Evolutionary conservation across 1,284 basidiomycete species (phyloP), one percentile per base, ranked within the genome.

Genomic region (Vanrija sp.): DNA sequence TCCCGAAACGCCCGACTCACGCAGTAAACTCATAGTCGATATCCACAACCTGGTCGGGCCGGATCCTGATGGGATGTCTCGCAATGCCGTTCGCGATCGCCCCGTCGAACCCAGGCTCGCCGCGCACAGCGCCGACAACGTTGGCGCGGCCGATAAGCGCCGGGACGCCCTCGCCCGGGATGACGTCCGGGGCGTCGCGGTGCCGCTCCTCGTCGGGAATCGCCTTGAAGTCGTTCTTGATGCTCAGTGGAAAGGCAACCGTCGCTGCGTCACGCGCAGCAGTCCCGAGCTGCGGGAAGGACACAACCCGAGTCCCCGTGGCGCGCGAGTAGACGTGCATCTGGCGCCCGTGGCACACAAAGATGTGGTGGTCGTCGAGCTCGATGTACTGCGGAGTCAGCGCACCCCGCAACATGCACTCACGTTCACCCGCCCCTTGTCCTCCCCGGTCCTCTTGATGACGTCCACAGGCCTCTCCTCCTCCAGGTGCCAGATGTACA

Each of bases 351-450:
- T 54, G 51, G 49, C 72, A 73, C 44, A 73, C 27, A 49, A 72
- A 75, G 25, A 73, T 55, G 52, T 54, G 66, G 16, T 71, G 59
- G 47, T 75, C 71, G 54, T 75, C 73, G 38, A 75, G 64, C 45
- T 75, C 73, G 42, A 75, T 63, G 50, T 75, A 75, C 71, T 73
- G 54, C 15, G 24, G 16, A 9, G 54, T 59, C 45, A 64, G 56
- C 36, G 12, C 5, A 9, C 4, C 24, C 24, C 4, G 31, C 15
- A 5, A 31, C 31, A 9, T 6, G 4, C 35, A 20, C 68, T 57
- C 31, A 66, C 66, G 37, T 62, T 62, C 0, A 59, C 56, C 8
- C 48, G 22, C 5, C 53, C 52, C 25, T 35, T 49, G 20, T 67
- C 61, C 15, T 49, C 48, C 3, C 20, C 22, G 2, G 51, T 50